Percentiles rank a stretch among this genome's conserved stretches.
These are phyloP conservation scores for Sporothrix curviconia DNA, from an alignment of 2,329 filamentous ascomycete species.

Conservation along the genomic window DNA sequence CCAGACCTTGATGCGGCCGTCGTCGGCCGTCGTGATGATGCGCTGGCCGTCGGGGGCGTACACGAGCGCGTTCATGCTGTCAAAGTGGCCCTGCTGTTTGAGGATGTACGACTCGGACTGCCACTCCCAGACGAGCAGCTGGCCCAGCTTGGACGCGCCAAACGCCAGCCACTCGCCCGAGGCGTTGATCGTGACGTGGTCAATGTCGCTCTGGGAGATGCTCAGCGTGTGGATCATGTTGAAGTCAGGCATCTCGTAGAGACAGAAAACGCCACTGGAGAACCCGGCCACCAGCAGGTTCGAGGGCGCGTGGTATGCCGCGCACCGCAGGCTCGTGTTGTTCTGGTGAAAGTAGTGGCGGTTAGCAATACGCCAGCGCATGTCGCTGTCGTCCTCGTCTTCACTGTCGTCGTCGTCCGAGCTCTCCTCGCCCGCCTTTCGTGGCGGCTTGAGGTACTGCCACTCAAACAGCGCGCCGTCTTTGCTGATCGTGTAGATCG, in stretches of 20 bases:
- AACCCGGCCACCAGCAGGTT: slow-evolving; percentile 96
- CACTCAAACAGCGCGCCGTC: slow-evolving; percentile 95
- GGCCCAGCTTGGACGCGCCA: slow-evolving; percentile 87
- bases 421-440: slow-evolving; percentile 36
- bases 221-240: slow-evolving; percentile 88
- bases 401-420: slow-evolving; percentile 53
- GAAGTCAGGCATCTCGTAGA: slow-evolving; percentile 95
- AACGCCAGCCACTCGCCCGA: slow-evolving; percentile 96
- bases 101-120: slow-evolving; percentile 98
- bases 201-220: slow-evolving; percentile 95
- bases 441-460: slow-evolving; percentile 62
- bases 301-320: slow-evolving; percentile 78
- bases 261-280: slow-evolving; percentile 84
- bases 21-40: slow-evolving; percentile 89
- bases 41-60: slow-evolving; percentile 92
- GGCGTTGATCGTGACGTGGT: slow-evolving; percentile 89
- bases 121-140: slow-evolving; percentile 99
- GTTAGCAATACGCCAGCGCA: slow-evolving; percentile 86
- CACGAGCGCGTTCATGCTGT: slow-evolving; percentile 85
- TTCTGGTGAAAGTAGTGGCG: slow-evolving; percentile 92
- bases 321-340: slow-evolving; percentile 78
- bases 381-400: slow-evolving; percentile 54
- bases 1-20: slow-evolving; percentile 98
- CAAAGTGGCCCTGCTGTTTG: slow-evolving; percentile 96
- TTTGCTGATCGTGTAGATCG: slow-evolving; percentile 91